phyloP scores from a whole-genome alignment of 768 basidiomycete genomes.

The Chalciporus sphaerocephalus region DNA sequence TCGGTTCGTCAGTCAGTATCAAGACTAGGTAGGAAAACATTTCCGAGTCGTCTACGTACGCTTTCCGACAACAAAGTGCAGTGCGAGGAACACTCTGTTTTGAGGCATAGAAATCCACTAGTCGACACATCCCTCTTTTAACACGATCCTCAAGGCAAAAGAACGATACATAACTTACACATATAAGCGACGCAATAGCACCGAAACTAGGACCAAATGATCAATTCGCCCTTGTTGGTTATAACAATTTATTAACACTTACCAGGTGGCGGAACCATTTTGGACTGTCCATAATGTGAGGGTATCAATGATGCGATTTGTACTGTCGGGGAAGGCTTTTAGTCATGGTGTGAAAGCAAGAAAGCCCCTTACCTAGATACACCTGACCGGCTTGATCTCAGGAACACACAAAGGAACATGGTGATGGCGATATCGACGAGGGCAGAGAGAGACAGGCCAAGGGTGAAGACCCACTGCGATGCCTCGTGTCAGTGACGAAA shows the following conservation, averaged over 20 bases:
- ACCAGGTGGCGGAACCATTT: conserved; percentile 24
- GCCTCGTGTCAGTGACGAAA: background rate
- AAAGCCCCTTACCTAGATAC: conserved; percentile 30
- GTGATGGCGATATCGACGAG: conserved; percentile 46
- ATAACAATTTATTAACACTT: background rate
- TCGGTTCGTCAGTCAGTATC: background rate
- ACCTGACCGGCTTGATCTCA: conserved; percentile 36
- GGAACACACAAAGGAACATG: conserved; percentile 37
- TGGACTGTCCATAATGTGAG: conserved; percentile 21
- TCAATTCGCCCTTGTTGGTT: too few species aligned
- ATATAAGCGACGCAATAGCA: conserved; percentile 16
- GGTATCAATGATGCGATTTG: conserved; percentile 19
- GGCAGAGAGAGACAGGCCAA: conserved; percentile 43
- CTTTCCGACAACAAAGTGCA: conserved; percentile 24
- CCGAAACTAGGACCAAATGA: conserved; percentile 8
- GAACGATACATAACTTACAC: conserved; percentile 8
- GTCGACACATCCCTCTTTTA: too few species aligned
- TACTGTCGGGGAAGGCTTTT: conserved; percentile 4
- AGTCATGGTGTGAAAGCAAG: background rate
- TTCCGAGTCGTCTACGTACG: conserved; percentile 11
- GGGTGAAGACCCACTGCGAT: conserved; percentile 43
- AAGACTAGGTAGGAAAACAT: too few species aligned
- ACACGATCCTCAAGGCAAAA: background rate
- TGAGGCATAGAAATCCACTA: conserved; percentile 22
- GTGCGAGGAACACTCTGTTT: conserved; percentile 23